Evolutionary conservation across 306 rosid genomes (phyloP).

Genomic region (Benincasa hispida): DNA sequence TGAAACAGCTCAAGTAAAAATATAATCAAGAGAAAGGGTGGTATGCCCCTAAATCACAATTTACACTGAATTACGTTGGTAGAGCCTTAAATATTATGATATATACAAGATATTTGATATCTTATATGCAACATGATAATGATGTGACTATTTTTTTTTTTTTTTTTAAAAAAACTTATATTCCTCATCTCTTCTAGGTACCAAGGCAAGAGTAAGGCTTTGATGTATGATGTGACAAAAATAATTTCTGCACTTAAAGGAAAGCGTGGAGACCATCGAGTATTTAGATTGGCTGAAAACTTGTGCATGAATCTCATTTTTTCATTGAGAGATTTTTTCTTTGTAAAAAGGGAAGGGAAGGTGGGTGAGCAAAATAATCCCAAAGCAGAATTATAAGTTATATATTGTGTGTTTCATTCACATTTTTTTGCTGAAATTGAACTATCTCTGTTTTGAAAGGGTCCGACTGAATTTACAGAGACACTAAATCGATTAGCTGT

Average conservation of each 20-base stretch:
- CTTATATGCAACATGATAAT: background rate
- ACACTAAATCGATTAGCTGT: constrained; percentile 76
- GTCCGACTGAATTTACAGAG: constrained; percentile 92
- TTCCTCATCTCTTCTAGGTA: constrained; percentile 42
- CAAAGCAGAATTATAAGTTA: constrained; percentile 9
- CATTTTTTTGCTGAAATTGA: constrained; percentile 6
- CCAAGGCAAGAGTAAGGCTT: constrained; percentile 84
- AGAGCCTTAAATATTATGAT: background rate
- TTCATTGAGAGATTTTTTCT: constrained; percentile 86
- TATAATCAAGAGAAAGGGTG: no score
- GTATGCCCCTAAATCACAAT: background rate
- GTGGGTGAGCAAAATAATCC: constrained; percentile 29
- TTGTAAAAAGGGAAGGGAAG: constrained; percentile 94
- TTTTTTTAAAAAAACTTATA: no score
- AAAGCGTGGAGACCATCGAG: constrained; percentile 92
- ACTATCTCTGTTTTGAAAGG: constrained; percentile 36
- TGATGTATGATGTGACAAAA: constrained; percentile 97
- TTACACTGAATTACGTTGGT: background rate
- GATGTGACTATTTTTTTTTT: background rate
- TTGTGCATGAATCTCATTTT: constrained; percentile 89
- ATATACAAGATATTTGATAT: background rate
- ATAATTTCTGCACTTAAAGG: constrained; percentile 72
- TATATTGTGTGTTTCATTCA: constrained; percentile 4
- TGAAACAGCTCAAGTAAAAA: no score
- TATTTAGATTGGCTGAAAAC: constrained; percentile 92